Percentiles rank a stretch among this genome's conserved stretches.
These are phyloP conservation scores for Mortierella hygrophila DNA, from an alignment of 192 early-diverging fungal species.

Conservation along the genomic window DNA sequence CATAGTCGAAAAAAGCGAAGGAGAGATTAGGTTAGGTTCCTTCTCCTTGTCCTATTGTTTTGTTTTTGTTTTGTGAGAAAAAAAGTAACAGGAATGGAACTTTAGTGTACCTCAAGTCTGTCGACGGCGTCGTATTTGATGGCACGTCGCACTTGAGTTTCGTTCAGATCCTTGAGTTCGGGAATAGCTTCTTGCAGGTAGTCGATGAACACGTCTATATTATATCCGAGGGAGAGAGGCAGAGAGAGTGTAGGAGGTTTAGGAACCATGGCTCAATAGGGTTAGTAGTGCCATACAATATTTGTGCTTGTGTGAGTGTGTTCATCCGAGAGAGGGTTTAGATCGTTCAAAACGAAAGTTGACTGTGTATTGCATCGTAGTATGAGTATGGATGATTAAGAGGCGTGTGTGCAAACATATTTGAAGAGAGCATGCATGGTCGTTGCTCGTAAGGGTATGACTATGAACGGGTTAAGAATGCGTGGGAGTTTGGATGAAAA, in stretches of 20 bases:
- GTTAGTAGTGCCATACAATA: too few relatives aligned
- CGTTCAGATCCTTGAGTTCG: conserved; percentile 7
- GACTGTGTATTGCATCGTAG: too few relatives aligned
- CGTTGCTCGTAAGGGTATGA: neutral
- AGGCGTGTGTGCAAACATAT: too few relatives aligned
- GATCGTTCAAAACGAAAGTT: too few relatives aligned
- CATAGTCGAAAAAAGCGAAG: neutral
- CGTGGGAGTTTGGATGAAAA: neutral
- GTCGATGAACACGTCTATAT: conserved; percentile 23
- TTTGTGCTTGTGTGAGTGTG: too few relatives aligned
- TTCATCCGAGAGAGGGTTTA: too few relatives aligned
- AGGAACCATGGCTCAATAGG: too few relatives aligned
- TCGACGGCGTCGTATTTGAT: conserved; percentile 54
- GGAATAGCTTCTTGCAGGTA: conserved; percentile 22
- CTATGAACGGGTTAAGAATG: neutral
- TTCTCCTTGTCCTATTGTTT: neutral
- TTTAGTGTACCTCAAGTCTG: conserved; percentile 26
- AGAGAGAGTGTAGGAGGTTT: too few relatives aligned
- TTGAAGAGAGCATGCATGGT: neutral
- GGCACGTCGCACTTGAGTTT: conserved; percentile 39
- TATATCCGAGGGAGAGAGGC: too few relatives aligned
- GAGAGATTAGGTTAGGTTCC: neutral
- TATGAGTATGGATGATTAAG: too few relatives aligned
- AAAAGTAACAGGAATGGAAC: neutral
- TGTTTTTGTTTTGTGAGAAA: conserved; percentile 1